A percentile compares a stretch with the other conserved stretches of the same genome.
Conservation (phyloP, 768 basidiomycete species). For the Mycena haematopus region DNA sequence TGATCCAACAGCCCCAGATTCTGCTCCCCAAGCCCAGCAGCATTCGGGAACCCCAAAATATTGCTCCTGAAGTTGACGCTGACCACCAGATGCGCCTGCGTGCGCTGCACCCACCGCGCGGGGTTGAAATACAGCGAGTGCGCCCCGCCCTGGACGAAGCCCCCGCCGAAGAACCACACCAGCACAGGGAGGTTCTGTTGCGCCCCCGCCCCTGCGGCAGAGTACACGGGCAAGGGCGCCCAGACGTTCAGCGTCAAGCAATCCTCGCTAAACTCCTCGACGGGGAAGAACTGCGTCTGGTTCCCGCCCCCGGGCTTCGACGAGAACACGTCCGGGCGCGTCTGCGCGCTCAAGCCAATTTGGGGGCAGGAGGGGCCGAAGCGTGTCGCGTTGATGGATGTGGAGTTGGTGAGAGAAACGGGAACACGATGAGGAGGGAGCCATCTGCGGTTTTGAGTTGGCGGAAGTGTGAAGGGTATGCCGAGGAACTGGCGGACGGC, state of each 20-base stretch:
- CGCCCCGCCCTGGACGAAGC: neutral
- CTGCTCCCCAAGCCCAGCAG: neutral
- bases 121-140: constrained; percentile 6
- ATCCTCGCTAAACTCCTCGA: neutral
- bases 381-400: neutral
- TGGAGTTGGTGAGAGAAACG: neutral
- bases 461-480: neutral
- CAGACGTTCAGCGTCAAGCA: neutral
- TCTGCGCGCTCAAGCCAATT: neutral
- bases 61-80: constrained; percentile 12
- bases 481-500: neutral
- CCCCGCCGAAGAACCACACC: constrained; percentile 5
- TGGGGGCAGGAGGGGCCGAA: neutral
- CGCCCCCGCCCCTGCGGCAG: too few relatives aligned
- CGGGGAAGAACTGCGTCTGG: neutral
- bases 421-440: neutral
- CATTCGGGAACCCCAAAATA: constrained; percentile 11
- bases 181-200: neutral
- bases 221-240: neutral
- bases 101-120: constrained; percentile 33
- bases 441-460: neutral
- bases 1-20: constrained; percentile 9
- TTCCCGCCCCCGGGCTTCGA: neutral
- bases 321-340: neutral
- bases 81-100: constrained; percentile 14